phyloP scores from a whole-genome alignment of 176 grass and related monocot species.

The Typha latifolia region DNA sequence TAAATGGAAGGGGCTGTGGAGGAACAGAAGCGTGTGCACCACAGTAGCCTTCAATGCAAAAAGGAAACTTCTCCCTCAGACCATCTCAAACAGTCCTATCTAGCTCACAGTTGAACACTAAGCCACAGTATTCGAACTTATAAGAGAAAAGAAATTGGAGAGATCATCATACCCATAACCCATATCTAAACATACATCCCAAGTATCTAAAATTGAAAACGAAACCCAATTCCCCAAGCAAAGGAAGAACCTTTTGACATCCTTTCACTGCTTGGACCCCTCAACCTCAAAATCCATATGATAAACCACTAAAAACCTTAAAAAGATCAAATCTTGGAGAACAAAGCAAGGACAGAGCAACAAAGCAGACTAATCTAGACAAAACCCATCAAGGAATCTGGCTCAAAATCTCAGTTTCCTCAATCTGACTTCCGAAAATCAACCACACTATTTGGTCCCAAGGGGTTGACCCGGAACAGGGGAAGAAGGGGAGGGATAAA shows the following conservation, averaged over 20 bases:
- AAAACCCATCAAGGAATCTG: not conserved
- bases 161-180: no score
- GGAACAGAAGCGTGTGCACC: not conserved
- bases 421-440: not conserved
- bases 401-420: not conserved
- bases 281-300: not conserved
- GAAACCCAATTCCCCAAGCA: not conserved
- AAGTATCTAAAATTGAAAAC: not conserved
- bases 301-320: not conserved
- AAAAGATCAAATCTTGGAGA: not conserved
- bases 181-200: not conserved
- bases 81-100: not conserved
- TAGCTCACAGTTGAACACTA: not conserved
- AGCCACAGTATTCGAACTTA: not conserved
- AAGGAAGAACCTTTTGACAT: not conserved
- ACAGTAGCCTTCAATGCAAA: conserved; percentile 8
- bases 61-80: not conserved
- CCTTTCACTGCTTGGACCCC: not conserved
- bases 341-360: not conserved
- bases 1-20: not conserved
- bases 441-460: not conserved
- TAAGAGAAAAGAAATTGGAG: not conserved
- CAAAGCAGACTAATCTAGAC: not conserved
- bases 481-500: not conserved
- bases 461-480: not conserved